phyloP scores from a whole-genome alignment of 805 yeast genomes.

The Saturnispora besseyi region DNA sequence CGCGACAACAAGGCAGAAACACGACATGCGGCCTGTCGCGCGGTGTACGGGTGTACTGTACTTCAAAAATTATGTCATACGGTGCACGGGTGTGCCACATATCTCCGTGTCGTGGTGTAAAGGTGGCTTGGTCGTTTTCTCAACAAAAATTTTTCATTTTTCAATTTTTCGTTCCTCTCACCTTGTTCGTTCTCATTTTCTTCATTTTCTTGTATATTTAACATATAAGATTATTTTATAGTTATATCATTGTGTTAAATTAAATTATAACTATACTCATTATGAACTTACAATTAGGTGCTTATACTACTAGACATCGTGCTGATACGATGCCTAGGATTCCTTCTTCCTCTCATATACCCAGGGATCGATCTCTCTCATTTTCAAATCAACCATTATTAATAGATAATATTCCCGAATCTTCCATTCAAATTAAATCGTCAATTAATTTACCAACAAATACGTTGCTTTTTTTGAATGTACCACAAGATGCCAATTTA shows the following conservation, averaged over 20 bases:
- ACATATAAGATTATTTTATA: neutral
- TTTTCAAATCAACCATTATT: slow-evolving; percentile 18
- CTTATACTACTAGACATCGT: neutral
- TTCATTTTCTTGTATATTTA: neutral
- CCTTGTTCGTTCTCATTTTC: neutral
- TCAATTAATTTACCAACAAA: slow-evolving; percentile 72
- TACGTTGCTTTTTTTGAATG: slow-evolving; percentile 67
- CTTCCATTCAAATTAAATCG: slow-evolving; percentile 52
- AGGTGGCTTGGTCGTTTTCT: neutral
- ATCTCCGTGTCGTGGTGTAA: neutral
- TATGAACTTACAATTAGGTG: neutral
- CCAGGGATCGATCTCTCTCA: neutral
- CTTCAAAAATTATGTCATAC: neutral
- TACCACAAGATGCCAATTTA: slow-evolving; percentile 41
- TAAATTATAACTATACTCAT: too few species aligned
- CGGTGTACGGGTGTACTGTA: neutral
- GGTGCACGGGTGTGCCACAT: neutral
- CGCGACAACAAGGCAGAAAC: neutral
- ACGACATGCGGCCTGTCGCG: neutral
- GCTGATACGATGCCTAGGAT: neutral
- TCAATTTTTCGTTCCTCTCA: too few species aligned
- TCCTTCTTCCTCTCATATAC: neutral
- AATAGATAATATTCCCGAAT: slow-evolving; percentile 53
- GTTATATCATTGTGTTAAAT: too few species aligned
- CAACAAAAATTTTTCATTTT: too few species aligned